Evolutionary conservation across 768 basidiomycete genomes (phyloP).

Genomic region (Lentinula boryana): DNA sequence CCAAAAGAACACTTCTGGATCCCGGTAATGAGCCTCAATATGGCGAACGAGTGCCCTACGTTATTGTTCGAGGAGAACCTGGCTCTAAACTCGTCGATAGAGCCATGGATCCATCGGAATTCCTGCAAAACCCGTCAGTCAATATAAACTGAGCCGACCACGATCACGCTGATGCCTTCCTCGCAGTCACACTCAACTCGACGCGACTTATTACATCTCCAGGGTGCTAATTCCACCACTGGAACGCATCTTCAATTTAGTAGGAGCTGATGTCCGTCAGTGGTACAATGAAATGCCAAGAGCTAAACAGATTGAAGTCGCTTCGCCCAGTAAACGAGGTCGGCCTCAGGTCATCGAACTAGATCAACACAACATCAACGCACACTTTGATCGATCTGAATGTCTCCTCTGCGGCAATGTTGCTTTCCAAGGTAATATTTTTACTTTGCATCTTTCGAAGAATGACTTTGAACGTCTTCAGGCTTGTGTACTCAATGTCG

Average conservation of each 20-base stretch:
- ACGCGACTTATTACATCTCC: conserved; percentile 85
- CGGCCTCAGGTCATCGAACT: conserved; percentile 16
- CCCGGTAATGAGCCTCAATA: conserved; percentile 84
- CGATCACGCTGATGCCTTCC: background rate
- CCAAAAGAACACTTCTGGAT: conserved; percentile 66
- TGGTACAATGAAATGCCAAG: conserved; percentile 92
- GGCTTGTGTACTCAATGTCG: conserved; percentile 66
- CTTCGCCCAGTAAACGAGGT: conserved; percentile 22
- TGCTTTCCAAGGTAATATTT: conserved; percentile 44
- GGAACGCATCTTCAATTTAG: conserved; percentile 84
- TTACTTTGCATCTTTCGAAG: background rate
- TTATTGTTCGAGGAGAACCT: conserved; percentile 66
- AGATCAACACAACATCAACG: conserved; percentile 55
- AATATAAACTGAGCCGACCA: background rate
- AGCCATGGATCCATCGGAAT: conserved; percentile 66
- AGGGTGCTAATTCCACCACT: conserved; percentile 85
- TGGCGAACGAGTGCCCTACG: conserved; percentile 89
- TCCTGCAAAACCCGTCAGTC: conserved; percentile 57
- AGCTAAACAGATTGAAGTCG: conserved; percentile 25
- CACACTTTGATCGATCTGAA: conserved; percentile 64
- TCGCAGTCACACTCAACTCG: conserved; percentile 64
- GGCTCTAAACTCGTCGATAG: conserved; percentile 66
- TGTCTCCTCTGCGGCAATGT: conserved; percentile 64
- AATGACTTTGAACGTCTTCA: conserved; percentile 15
- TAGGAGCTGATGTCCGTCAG: conserved; percentile 78